phyloP scores from a whole-genome alignment of 768 basidiomycete genomes.

The Lactarius evosmus region DNA sequence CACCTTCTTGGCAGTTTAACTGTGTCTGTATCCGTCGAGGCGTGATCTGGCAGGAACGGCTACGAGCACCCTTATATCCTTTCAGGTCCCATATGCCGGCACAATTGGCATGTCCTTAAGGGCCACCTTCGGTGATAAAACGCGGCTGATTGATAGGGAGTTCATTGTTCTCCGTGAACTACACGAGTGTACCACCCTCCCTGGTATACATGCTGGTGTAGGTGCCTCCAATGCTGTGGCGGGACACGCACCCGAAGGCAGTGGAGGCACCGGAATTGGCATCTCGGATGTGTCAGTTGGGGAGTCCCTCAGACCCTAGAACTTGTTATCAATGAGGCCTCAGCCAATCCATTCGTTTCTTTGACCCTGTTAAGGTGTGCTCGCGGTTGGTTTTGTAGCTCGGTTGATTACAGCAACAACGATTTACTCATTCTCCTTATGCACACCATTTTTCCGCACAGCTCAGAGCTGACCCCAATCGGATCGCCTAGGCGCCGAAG shows the following conservation, averaged over 20 bases:
- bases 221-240: neutral
- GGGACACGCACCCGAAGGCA: neutral
- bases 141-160: neutral
- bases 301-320: conserved; percentile 8
- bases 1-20: neutral
- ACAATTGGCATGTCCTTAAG: neutral
- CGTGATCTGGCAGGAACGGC: neutral
- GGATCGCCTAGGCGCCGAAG: neutral
- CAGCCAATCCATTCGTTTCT: neutral
- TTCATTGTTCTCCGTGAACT: conserved; percentile 11
- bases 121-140: conserved; percentile 3
- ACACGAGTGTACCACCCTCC: neutral
- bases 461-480: neutral
- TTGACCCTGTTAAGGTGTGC: neutral
- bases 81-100: neutral
- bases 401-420: neutral
- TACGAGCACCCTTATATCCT: conserved; percentile 3
- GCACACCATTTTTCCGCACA: conserved; percentile 7
- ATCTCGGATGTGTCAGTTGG: conserved; percentile 21
- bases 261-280: conserved; percentile 4
- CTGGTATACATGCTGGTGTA: neutral
- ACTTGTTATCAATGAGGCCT: conserved; percentile 9
- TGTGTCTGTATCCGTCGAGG: neutral
- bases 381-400: neutral
- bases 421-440: neutral